Evolutionary conservation across 1,139 yeast species (phyloP).

Genomic region (Arxiozyma slooffiae): DNA sequence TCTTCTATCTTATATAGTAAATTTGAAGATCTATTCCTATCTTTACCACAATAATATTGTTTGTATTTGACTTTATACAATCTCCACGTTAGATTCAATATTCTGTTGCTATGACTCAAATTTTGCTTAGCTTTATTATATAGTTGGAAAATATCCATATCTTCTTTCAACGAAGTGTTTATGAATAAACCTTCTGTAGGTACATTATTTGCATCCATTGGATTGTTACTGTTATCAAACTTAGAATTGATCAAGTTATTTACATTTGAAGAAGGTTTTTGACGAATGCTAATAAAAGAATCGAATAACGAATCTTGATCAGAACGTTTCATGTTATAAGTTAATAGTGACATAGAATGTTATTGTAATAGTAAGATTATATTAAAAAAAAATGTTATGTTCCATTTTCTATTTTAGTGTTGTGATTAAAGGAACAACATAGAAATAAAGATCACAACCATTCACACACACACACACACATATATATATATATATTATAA

Average conservation of each 20-base stretch:
- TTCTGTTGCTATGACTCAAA: constrained; percentile 62
- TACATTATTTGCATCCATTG: too few relatives aligned
- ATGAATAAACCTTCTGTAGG: too few relatives aligned
- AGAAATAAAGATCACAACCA: too few relatives aligned
- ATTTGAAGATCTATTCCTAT: neutral
- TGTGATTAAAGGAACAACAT: too few relatives aligned
- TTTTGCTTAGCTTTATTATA: constrained; percentile 63
- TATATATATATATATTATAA: too few relatives aligned
- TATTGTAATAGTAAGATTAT: too few relatives aligned
- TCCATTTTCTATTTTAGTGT: too few relatives aligned
- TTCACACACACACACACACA: too few relatives aligned
- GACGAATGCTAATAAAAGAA: neutral
- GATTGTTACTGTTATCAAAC: too few relatives aligned
- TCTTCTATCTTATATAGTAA: neutral
- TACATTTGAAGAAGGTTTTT: neutral
- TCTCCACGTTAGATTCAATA: constrained; percentile 74
- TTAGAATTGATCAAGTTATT: too few relatives aligned
- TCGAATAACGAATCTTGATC: neutral
- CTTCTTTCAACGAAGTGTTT: neutral
- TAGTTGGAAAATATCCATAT: constrained; percentile 48
- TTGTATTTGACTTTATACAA: constrained; percentile 3
- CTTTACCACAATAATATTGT: neutral
- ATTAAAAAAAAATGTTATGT: too few relatives aligned
- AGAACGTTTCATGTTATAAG: neutral
- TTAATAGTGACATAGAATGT: too few relatives aligned